phyloP scores from a whole-genome alignment of 2,329 filamentous ascomycete genomes.

The Grosmannia penicillata region DNA sequence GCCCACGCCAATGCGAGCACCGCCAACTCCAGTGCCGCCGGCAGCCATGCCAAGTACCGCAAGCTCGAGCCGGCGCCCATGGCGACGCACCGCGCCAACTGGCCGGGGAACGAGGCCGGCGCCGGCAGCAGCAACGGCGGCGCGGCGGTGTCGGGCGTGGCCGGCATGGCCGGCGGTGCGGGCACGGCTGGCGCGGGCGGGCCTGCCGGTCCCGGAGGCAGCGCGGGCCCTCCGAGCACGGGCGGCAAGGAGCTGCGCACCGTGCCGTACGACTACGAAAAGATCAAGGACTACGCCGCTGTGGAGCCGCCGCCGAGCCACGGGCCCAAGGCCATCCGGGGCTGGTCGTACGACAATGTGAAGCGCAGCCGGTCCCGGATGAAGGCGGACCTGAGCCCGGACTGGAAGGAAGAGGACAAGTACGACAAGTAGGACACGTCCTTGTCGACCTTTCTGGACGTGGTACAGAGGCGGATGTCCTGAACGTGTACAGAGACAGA shows the following conservation, averaged over 20 bases:
- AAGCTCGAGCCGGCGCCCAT: constrained; percentile 45
- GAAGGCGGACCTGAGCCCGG: constrained; percentile 1
- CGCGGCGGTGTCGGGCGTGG: too few species aligned
- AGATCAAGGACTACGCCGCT: constrained; percentile 42
- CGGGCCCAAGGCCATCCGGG: constrained; percentile 40
- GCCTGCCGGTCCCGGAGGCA: too few species aligned
- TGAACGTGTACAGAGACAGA: too few species aligned
- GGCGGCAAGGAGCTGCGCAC: constrained; percentile 35
- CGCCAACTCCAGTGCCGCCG: neutral
- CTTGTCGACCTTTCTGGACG: too few species aligned
- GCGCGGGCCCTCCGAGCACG: too few species aligned
- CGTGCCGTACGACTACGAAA: constrained; percentile 37
- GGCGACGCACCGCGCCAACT: constrained; percentile 32
- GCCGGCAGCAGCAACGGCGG: neutral
- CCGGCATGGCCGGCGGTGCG: too few species aligned
- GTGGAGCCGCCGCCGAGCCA: constrained; percentile 39
- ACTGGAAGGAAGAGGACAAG: constrained; percentile 3
- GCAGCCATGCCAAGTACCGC: constrained; percentile 27
- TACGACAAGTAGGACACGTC: neutral
- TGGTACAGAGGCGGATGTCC: too few species aligned
- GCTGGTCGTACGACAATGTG: constrained; percentile 36
- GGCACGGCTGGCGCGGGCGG: too few species aligned
- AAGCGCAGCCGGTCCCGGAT: constrained; percentile 14
- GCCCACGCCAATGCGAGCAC: too few species aligned
- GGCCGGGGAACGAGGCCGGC: constrained; percentile 11